A percentile compares a stretch with the other conserved stretches of the same genome.
Evolutionary conservation across 768 basidiomycete genomes (phyloP).

Genomic region (Russula sp.): DNA sequence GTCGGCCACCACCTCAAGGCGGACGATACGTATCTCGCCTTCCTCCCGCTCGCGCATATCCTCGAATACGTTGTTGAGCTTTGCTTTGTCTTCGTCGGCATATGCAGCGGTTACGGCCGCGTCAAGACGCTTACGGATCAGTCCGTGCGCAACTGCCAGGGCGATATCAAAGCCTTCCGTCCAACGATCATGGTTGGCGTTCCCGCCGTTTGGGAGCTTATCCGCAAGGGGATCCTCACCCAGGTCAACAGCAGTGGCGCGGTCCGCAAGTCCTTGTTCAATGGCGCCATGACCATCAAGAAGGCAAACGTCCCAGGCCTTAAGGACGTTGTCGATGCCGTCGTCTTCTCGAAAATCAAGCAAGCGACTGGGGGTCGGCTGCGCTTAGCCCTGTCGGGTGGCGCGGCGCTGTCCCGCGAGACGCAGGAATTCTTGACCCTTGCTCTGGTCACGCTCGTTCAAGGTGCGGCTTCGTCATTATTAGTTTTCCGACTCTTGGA

Average conservation of each 20-base stretch:
- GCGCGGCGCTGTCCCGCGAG: slow-evolving; percentile 76
- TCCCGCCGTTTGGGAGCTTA: slow-evolving; percentile 95
- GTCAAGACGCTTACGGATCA: slow-evolving; percentile 95
- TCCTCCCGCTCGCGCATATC: slow-evolving; percentile 91
- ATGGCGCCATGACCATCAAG: slow-evolving; percentile 72
- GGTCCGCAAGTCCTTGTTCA: slow-evolving; percentile 73
- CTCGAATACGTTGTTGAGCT: slow-evolving; percentile 94
- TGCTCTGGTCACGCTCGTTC: slow-evolving; percentile 76
- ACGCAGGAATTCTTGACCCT: slow-evolving; percentile 88
- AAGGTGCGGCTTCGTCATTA: slow-evolving; percentile 51
- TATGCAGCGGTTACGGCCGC: slow-evolving; percentile 83
- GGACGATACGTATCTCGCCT: slow-evolving; percentile 75
- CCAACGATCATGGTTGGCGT: slow-evolving; percentile 94
- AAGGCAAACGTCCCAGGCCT: slow-evolving; percentile 62
- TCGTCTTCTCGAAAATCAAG: slow-evolving; percentile 71
- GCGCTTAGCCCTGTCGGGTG: slow-evolving; percentile 74
- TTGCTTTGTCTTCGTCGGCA: slow-evolving; percentile 63
- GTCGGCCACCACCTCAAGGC: slow-evolving; percentile 58
- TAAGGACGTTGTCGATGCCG: slow-evolving; percentile 59
- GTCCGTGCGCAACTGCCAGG: slow-evolving; percentile 83
- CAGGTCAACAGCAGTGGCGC: slow-evolving; percentile 68
- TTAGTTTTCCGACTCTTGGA: neutral
- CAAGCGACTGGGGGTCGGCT: slow-evolving; percentile 85
- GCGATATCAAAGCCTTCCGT: slow-evolving; percentile 77
- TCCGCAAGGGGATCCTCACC: slow-evolving; percentile 86